Base-by-base conservation (phyloP, 2,329 filamentous ascomycete genomes). In the Zasmidium citrigriseum region DNA sequence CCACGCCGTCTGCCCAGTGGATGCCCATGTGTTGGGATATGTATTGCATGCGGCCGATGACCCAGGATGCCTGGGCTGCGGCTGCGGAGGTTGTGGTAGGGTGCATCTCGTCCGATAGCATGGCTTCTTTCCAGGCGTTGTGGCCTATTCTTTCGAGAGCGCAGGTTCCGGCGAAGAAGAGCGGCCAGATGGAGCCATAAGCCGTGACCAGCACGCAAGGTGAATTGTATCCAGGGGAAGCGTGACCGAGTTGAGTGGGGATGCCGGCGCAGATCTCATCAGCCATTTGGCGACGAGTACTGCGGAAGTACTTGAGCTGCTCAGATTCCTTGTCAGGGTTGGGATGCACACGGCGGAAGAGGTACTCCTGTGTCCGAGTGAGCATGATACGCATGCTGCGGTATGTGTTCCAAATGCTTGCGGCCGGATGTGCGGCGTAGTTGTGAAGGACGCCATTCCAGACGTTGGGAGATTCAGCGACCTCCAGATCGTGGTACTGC, bases 131-230 rank as follows among this genome's bases (percentile, higher is more conserved):
- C 57, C 57, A 54, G 10, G 54, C 55, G 23, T 52, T 34, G 59
- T 55, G 59, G 44, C 65, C 67, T 2, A 71, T 58, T 2, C 69
- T 61, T 51, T 72, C 70, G 4, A 72, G 61, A 11, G 67, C 68
- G 52, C 66, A 70, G 0, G 68, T 70, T 9, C 65, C 68, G 14
- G 69, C 70, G 58, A 72, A 72, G 68, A 72, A 72, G 9, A 72
- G 58, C 1, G 70, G 70, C 70, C 70, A 72, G 29, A 72, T 67
- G 18, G 64, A 60, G 9, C 54, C 57, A 57, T 72, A 72, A 1
- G 69, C 68, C 10, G 63, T 66, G n/a, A 70, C 60, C 20, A 72
- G 60, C 2, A 68, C 58, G 51, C 65, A 66, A 1, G 59, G 61
- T 1, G 63, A 65, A 25, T 66, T 68, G 51, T 46, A 59, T n/a